phyloP scores from a whole-genome alignment of 1,284 basidiomycete species.

The Ceratobasidium sp. region DNA sequence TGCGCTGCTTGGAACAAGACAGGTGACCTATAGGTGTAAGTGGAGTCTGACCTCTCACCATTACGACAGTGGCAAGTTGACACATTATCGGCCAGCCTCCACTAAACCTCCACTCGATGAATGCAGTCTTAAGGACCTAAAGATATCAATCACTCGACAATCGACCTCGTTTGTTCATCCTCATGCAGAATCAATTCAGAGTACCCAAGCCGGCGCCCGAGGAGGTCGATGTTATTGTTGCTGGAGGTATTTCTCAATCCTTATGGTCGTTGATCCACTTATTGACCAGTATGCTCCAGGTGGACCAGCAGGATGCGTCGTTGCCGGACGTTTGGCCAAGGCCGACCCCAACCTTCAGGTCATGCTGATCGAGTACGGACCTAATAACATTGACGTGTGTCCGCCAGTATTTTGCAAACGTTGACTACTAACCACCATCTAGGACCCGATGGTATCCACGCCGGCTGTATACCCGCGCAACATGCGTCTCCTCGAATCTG shows the following conservation, averaged over 20 bases:
- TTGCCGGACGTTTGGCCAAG: constrained; percentile 70
- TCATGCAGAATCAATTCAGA: constrained; percentile 26
- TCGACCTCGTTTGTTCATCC: not conserved
- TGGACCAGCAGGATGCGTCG: constrained; percentile 71
- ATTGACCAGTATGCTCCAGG: constrained; percentile 52
- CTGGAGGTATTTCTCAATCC: constrained; percentile 50
- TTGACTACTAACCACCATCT: not conserved
- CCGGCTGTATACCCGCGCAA: constrained; percentile 28
- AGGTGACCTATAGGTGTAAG: constrained; percentile 7
- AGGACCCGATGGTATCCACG: constrained; percentile 26
- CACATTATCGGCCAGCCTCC: constrained; percentile 14
- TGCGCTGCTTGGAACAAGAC: not conserved
- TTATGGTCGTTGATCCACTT: not conserved
- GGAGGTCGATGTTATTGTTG: constrained; percentile 76
- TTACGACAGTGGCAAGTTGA: constrained; percentile 3
- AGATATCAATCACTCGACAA: not conserved
- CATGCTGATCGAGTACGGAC: constrained; percentile 76
- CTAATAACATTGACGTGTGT: constrained; percentile 67
- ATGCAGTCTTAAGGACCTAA: not conserved
- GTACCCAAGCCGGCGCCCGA: constrained; percentile 52
- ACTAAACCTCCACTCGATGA: constrained; percentile 19
- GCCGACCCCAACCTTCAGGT: constrained; percentile 75
- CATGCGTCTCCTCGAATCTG: constrained; percentile 49
- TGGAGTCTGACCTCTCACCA: not conserved
- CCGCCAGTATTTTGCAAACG: not conserved